A percentile compares a stretch with the other conserved stretches of the same genome.
Evolutionary conservation across 805 yeast species (phyloP).

Genomic region (Hyphopichia homilentoma): DNA sequence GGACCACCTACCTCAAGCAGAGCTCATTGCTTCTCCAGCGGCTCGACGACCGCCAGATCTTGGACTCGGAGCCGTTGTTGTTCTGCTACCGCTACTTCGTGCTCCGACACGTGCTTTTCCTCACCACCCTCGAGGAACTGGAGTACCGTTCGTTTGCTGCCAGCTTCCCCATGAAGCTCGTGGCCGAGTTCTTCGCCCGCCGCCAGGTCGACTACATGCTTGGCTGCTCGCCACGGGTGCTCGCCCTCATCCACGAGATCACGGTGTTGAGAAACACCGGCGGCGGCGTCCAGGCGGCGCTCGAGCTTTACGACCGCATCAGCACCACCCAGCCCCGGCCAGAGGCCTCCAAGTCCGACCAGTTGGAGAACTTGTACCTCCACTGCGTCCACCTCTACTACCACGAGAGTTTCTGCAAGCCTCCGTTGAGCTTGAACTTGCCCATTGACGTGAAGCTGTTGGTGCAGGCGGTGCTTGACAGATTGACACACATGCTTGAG

Average conservation of each 20-base stretch:
- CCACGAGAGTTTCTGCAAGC: slow-evolving; percentile 5
- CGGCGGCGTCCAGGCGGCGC: slow-evolving; percentile 10
- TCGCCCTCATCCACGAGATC: slow-evolving; percentile 17
- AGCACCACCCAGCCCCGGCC: slow-evolving; percentile 7
- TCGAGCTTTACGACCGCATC: slow-evolving; percentile 5
- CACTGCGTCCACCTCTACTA: slow-evolving; percentile 12
- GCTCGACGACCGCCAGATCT: slow-evolving; percentile 12
- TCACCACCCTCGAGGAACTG: slow-evolving; percentile 17
- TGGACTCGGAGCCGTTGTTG: slow-evolving; percentile 14
- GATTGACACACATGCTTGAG: slow-evolving; percentile 6
- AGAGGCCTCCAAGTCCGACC: slow-evolving; percentile 7
- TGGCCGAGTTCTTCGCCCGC: slow-evolving; percentile 17
- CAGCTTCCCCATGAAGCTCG: slow-evolving; percentile 18
- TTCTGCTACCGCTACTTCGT: slow-evolving; percentile 29
- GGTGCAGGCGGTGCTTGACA: slow-evolving; percentile 4
- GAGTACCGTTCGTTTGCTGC: slow-evolving; percentile 10
- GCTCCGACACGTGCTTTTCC: slow-evolving; percentile 21
- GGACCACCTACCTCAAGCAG: slow-evolving; percentile 27
- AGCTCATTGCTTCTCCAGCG: slow-evolving; percentile 22
- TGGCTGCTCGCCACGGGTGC: slow-evolving; percentile 29
- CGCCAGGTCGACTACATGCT: slow-evolving; percentile 24
- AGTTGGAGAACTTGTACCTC: slow-evolving; percentile 16
- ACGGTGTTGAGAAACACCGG: slow-evolving; percentile 12
- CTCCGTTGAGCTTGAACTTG: not conserved
- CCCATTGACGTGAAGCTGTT: slow-evolving; percentile 4